Evolutionary conservation across 208 protist species (phyloP), one percentile per base, ranked within the genome.

Genomic region (Naegleria fowleri): DNA sequence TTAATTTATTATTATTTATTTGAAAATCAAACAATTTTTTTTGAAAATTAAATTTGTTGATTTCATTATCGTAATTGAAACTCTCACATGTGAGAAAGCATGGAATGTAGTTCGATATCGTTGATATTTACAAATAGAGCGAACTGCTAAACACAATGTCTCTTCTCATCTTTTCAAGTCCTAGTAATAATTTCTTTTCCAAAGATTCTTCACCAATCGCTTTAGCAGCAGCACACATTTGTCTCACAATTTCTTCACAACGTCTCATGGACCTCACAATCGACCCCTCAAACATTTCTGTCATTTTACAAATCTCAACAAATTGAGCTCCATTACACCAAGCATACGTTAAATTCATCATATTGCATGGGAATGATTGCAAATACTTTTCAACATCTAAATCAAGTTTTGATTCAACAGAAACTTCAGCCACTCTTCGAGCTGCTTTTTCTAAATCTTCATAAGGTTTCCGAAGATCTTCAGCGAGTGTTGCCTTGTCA

Each of bases 61-160:
- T n/a, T n/a, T n/a, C n/a, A n/a, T n/a, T n/a, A n/a, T n/a, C n/a
- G n/a, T n/a, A n/a, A n/a, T n/a, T n/a, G n/a, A n/a, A n/a, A n/a
- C n/a, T n/a, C n/a, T n/a, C n/a, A n/a, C n/a, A n/a, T n/a, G n/a
- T n/a, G n/a, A n/a, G n/a, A n/a, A n/a, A n/a, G n/a, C n/a, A n/a
- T n/a, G n/a, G n/a, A n/a, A n/a, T n/a, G n/a, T n/a, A n/a, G n/a
- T n/a, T n/a, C n/a, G n/a, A n/a, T n/a, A n/a, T n/a, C n/a, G n/a
- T n/a, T n/a, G n/a, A n/a, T 67, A 67, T 67, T 94, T 97, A 98
- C 91, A 99, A 90, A 92, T 99, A 99, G 33, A 99, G 93, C 9
- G 97, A 99, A n/a, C 98, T 98, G 51, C 98, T 98, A 92, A 99
- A 99, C 33, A 99, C 98, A 92, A 99, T 99, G 93, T 99, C 99